A percentile compares a stretch with the other conserved stretches of the same genome.
Conservation (phyloP, 352 stramenopile genomes). For the Phytophthora agathidicida region DNA sequence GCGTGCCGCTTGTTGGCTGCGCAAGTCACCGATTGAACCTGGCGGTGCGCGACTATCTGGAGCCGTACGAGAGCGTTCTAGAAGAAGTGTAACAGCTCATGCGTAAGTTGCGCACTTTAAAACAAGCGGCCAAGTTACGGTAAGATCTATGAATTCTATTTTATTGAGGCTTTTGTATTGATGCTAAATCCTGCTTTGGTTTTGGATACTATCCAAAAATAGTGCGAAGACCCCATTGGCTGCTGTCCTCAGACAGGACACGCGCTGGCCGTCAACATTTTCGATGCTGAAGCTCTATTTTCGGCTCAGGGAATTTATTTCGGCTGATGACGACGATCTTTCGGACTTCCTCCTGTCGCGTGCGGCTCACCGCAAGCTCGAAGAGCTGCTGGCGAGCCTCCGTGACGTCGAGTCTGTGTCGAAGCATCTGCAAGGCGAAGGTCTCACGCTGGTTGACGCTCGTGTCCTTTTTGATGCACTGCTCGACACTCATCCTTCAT, state of each 20-base stretch:
- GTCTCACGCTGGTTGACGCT: background rate
- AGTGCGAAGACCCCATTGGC: no score
- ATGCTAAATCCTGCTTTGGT: no score
- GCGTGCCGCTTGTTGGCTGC: background rate
- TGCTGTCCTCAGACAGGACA: background rate
- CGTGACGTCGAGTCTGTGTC: background rate
- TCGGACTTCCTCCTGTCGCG: background rate
- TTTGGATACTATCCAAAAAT: slow-evolving; percentile 36
- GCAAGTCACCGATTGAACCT: background rate
- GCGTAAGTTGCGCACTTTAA: slow-evolving; percentile 37
- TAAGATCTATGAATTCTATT: no score
- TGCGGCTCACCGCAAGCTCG: background rate
- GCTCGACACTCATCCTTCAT: background rate
- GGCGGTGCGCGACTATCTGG: background rate
- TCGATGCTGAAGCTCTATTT: slow-evolving; percentile 2
- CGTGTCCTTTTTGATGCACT: background rate
- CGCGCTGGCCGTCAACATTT: background rate
- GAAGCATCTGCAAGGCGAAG: background rate
- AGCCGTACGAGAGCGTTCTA: slow-evolving; percentile 12
- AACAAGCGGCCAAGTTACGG: slow-evolving; percentile 27
- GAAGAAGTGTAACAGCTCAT: slow-evolving; percentile 43
- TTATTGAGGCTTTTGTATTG: no score
- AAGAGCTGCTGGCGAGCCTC: background rate
- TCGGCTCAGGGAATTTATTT: background rate
- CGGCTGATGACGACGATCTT: background rate